Evolutionary conservation across 2,329 filamentous ascomycete genomes (phyloP).

Genomic region (Plenodomus biglobosus): DNA sequence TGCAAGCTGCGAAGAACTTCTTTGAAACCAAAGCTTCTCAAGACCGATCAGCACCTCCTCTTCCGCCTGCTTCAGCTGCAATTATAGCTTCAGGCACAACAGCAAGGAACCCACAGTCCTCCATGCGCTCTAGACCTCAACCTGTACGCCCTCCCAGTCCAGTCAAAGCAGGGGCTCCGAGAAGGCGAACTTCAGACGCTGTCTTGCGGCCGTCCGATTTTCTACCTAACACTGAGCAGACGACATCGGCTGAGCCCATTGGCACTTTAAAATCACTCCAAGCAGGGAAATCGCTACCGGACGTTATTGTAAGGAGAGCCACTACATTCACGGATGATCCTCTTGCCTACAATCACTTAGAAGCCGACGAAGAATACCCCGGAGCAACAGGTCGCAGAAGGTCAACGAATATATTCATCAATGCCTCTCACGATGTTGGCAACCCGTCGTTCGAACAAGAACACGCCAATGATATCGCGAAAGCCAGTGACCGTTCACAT

Average conservation of each 20-base stretch:
- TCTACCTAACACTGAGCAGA: slow-evolving; percentile 9
- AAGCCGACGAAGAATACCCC: slow-evolving; percentile 2
- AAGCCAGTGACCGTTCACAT: background rate
- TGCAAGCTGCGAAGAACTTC: slow-evolving; percentile 30
- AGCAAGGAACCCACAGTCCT: background rate
- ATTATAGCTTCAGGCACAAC: slow-evolving; percentile 5
- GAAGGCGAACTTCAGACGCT: slow-evolving; percentile 4
- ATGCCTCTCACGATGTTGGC: slow-evolving; percentile 5
- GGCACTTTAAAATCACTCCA: slow-evolving; percentile 9
- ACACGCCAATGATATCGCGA: background rate
- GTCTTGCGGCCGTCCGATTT: slow-evolving; percentile 8
- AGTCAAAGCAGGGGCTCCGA: background rate
- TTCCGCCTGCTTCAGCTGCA: slow-evolving; percentile 12
- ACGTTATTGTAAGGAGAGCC: slow-evolving; percentile 9
- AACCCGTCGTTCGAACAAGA: slow-evolving; percentile 4
- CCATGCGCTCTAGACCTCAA: background rate
- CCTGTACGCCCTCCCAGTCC: slow-evolving; percentile 3
- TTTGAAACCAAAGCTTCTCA: slow-evolving; percentile 33
- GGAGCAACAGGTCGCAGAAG: slow-evolving; percentile 4
- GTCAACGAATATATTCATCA: slow-evolving; percentile 18
- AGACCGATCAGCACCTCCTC: slow-evolving; percentile 8
- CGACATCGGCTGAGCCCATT: slow-evolving; percentile 7
- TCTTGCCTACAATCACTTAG: background rate
- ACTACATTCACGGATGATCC: background rate
- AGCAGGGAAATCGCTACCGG: slow-evolving; percentile 5